Evolutionary conservation across 352 stramenopile genomes (phyloP), one percentile per base, ranked within the genome.

Genomic region (Phytophthora pinifolia): DNA sequence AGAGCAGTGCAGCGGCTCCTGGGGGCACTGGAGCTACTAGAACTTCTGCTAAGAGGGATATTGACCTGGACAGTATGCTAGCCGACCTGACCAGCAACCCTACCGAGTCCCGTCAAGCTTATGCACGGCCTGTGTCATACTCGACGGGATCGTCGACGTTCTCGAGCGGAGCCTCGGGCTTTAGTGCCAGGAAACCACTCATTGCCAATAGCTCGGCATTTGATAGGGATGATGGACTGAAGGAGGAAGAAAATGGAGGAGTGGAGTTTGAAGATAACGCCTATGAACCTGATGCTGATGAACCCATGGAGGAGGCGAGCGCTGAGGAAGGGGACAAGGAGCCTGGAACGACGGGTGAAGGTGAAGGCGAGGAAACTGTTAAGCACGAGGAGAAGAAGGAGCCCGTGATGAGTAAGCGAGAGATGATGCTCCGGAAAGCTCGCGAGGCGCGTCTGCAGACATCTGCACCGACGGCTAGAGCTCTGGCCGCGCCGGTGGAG

Each of bases 41-140:
- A 32, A 22, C 51, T 12, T 57, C 39, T 46, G 56, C 75, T 2
- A 94, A 91, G 59, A 71, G 62, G 74, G 84, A 94, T 46, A 92
- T 94, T 47, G 84, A 94, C 67, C 45, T 94, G 31, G 80, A 94
- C 44, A 94, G 84, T 37, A 89, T 94, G 82, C 59, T 94, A 25
- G 79, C 90, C 25, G 84, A 94, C 41, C 56, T 94, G 15, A 92
- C 82, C 30, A 92, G 73, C 46, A 94, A 94, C 56, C 84, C 84
- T 27, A 92, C 75, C 3, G 77, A 92, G 59, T 70, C 77, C 6
- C 59, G 64, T 1, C 61, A 74, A 38, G 57, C 47, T 6, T 90
- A 88, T 62, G 64, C 66, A 2, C 65, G 70, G 7, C 79, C 83
- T 0, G 64, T 85, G 61, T 80, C 74, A n/a, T 92, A 87, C 43